phyloP scores from a whole-genome alignment of 2,329 filamentous ascomycete genomes.

The Cryphonectria japonica region DNA sequence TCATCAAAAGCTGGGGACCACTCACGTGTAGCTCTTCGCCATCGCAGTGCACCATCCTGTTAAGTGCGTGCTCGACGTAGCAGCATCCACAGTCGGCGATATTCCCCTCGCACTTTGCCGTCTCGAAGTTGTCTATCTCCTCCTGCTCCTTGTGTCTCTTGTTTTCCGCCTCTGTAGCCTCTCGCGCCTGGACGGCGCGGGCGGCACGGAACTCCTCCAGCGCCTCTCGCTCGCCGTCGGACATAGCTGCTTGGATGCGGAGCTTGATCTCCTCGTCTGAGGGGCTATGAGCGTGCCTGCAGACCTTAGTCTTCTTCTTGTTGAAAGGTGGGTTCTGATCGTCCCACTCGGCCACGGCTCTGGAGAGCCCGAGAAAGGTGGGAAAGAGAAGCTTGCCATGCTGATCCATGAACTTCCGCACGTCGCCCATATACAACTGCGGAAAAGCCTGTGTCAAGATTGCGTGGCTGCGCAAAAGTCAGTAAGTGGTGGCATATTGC shows the following conservation, averaged over 20 bases:
- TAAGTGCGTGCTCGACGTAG: conserved; percentile 66
- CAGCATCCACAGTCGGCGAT: conserved; percentile 75
- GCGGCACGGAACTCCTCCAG: conserved; percentile 47
- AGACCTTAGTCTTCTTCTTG: conserved; percentile 38
- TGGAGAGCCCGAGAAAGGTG: conserved; percentile 41
- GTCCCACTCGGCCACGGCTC: conserved; percentile 32
- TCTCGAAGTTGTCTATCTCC: conserved; percentile 46
- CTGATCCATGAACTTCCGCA: conserved; percentile 32
- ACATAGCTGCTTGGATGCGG: conserved; percentile 25
- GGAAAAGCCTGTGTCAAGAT: conserved; percentile 44
- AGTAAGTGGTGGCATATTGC: background rate
- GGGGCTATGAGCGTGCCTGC: conserved; percentile 29
- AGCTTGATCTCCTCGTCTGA: conserved; percentile 29
- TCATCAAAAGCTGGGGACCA: conserved; percentile 9
- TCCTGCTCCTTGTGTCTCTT: conserved; percentile 37
- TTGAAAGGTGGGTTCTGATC: conserved; percentile 31
- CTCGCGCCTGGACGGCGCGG: conserved; percentile 36
- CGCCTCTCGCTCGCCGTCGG: conserved; percentile 36
- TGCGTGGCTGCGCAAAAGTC: conserved; percentile 27
- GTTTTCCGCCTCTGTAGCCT: conserved; percentile 32
- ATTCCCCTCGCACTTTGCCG: conserved; percentile 53
- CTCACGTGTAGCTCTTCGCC: conserved; percentile 56
- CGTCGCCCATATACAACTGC: conserved; percentile 35
- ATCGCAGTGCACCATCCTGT: conserved; percentile 71
- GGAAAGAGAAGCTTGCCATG: conserved; percentile 40